Conservation (phyloP, 805 yeast genomes). For the Metschnikowia colocasiae region DNA sequence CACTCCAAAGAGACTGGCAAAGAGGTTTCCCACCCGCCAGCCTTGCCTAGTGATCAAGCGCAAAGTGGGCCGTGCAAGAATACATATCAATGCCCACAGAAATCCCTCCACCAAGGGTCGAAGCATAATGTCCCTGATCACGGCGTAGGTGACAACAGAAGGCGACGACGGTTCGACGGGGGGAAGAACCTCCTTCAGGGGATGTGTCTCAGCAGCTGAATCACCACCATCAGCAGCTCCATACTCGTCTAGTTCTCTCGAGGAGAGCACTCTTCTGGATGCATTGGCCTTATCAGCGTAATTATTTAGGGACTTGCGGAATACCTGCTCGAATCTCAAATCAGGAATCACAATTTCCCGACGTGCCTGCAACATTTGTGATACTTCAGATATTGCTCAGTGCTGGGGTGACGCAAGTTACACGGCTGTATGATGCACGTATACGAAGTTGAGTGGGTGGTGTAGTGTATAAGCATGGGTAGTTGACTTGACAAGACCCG, state of each 20-base stretch:
- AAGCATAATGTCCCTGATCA: conserved; percentile 47
- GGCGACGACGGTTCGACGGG: conserved; percentile 43
- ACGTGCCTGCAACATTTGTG: neutral
- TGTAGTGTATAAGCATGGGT: neutral
- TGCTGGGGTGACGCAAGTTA: too few species aligned
- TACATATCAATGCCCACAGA: conserved; percentile 27
- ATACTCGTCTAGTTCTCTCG: conserved; percentile 18
- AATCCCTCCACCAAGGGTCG: conserved; percentile 56
- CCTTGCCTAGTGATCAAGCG: conserved; percentile 14
- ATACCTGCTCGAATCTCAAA: conserved; percentile 62
- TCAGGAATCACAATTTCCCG: conserved; percentile 47
- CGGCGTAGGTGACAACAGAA: conserved; percentile 43
- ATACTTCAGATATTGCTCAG: too few species aligned
- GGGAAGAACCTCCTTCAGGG: conserved; percentile 8
- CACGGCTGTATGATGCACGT: too few species aligned
- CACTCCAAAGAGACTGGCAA: conserved; percentile 11
- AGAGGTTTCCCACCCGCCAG: conserved; percentile 9
- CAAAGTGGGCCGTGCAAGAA: conserved; percentile 14
- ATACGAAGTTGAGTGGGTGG: neutral
- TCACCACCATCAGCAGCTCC: neutral
- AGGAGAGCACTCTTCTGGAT: conserved; percentile 13
- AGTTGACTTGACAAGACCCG: neutral
- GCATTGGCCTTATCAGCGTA: conserved; percentile 26
- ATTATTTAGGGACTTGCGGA: conserved; percentile 32
- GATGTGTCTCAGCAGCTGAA: neutral